Conservation (phyloP, 1,284 basidiomycete species). For the Ganoderma leucocontextum region DNA sequence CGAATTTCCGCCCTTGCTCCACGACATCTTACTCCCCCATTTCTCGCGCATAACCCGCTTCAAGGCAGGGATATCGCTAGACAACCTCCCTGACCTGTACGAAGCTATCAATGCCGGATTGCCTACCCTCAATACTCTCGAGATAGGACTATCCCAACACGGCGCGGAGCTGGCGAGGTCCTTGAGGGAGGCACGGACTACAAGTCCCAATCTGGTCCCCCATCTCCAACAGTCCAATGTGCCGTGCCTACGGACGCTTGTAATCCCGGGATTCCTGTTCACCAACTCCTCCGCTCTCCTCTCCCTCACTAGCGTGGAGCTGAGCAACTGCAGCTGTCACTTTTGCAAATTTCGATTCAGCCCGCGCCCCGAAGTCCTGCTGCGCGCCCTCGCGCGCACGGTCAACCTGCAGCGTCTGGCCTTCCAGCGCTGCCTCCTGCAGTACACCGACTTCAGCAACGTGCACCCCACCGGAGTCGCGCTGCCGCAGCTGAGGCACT, state of each 20-base stretch:
- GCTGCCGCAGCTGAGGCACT: constrained; percentile 1
- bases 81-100: constrained; percentile 9
- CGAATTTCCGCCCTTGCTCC: constrained; percentile 2
- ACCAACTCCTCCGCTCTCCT: constrained; percentile 7
- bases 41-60: not conserved
- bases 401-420: not conserved
- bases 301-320: constrained; percentile 2
- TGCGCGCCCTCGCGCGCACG: constrained; percentile 1
- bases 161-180: constrained; percentile 2
- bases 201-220: constrained; percentile 4
- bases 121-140: not conserved
- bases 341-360: constrained; percentile 4
- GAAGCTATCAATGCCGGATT: constrained; percentile 1
- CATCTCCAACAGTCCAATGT: constrained; percentile 1
- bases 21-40: not conserved
- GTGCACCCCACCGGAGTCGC: not conserved
- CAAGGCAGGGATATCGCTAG: constrained; percentile 4
- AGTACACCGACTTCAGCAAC: not conserved
- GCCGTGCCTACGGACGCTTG: not conserved
- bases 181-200: constrained; percentile 5
- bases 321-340: constrained; percentile 7
- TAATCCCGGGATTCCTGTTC: constrained; percentile 11
- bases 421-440: constrained; percentile 6
- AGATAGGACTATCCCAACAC: constrained; percentile 4
- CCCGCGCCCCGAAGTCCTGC: constrained; percentile 1